Base-by-base conservation (phyloP, 2,329 filamentous ascomycete species). In the Basipetospora sp. region DNA sequence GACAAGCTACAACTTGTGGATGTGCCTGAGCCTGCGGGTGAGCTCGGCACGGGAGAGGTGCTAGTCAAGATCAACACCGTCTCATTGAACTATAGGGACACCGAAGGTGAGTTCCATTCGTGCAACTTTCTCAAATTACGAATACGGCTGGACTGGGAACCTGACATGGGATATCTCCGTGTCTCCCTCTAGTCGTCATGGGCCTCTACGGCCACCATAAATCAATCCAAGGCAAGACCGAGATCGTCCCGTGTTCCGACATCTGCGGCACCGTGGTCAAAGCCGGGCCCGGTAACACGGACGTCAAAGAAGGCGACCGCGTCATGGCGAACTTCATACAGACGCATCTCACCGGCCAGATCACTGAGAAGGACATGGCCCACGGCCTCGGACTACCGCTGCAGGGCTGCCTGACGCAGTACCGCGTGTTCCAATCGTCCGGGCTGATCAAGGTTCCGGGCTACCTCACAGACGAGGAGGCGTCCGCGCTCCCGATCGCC, bases 151-250 rank as follows among this genome's bases (percentile, higher is more conserved):
- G 8, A 27, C 13, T 27, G 11, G 4, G 10, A 8, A 10, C 15
- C 9, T 5, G 15, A 11, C 30, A 10, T 18, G 4, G 14, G n/a
- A 8, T 6, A 6, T 6, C 15, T 4, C 15, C 17, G n/a, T 40
- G 14, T 9, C 13, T 13, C 26, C 11, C 3, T 3, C 1, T 41
- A 77, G 77, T 82, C 15, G 64, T 63, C 48, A 75, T 68, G 59
- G 78, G 78, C 20, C 60, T 72, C 10, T 83, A 81, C 58, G 73
- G 63, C 50, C 75, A 82, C 54, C 74, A 81, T 58, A 65, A 67
- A 46, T 63, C 65, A 4, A 56, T 73, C 32, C 42, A 53, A 11
- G 55, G 51, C 27, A 43, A 53, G 37, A 38, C 55, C 38, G 42
- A 62, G 39, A 47, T 81, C 10, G 71, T 82, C 2, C 76, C 77